Base-by-base conservation (phyloP, 805 yeast genomes). In the Schwanniomyces yamadae region DNA sequence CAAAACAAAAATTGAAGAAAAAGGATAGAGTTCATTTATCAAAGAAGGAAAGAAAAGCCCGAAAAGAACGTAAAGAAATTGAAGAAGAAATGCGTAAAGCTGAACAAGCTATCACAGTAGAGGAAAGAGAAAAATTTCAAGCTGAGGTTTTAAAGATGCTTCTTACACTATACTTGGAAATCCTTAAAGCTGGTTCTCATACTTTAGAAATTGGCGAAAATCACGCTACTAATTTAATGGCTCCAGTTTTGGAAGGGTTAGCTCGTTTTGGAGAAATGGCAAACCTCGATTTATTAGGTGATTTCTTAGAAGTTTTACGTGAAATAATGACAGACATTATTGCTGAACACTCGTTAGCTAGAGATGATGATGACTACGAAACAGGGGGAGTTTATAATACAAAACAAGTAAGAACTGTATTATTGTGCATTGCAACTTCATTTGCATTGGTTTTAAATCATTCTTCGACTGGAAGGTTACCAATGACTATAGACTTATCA, bases 261-360 rank as follows among this genome's bases (percentile, higher is more conserved):
- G 85, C 97, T 1, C 78, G 79, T 53, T 89, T 82, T 55, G 96
- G 98, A 2, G 93, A 84, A 51, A 81, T 90, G 80, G 89, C 95
- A 16, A 93, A 93, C 55, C 79, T 91, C 39, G 98, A 93, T 46
- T 69, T 93, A 29, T 73, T 93, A 48, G 98, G 98, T 17, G 99
- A 93, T 57, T 80, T 93, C 61, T 69, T 93, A 34, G 95, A 84
- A 55, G 96, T 90, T 6, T 71, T 93, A 58, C 73, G 90, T 47
- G 98, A 93, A 59, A 75, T 90, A 16, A 77, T 88, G 57, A 50
- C 52, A 9, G 85, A 75, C 37, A 70, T 67, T 13, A 49, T 69
- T n/a, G 65, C 57, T 2, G 75, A 71, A 6, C 72, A 75, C 39
- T 52, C 67, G 3, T 44, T 59, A 14, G 41, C 36, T 6, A 44